Conservation (phyloP, 2,329 filamentous ascomycete genomes). For the Trichoderma breve region DNA sequence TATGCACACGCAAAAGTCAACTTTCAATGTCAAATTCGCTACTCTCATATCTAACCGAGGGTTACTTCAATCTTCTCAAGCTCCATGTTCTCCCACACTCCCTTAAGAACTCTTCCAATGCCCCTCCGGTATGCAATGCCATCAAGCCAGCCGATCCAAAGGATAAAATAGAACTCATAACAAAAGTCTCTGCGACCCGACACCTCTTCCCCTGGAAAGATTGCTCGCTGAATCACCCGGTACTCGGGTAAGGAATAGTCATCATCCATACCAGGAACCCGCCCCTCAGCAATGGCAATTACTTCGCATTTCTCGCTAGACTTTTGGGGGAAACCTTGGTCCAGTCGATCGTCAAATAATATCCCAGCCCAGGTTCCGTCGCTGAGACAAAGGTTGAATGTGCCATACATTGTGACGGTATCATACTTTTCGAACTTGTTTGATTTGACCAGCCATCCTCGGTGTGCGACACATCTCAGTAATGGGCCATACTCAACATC, state of each 20-base stretch:
- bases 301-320: not conserved
- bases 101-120: not conserved
- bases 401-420: not conserved
- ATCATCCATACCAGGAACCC: no score
- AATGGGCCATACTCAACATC: not conserved
- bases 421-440: not conserved
- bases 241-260: no score
- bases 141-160: not conserved
- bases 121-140: not conserved
- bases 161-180: not conserved
- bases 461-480: not conserved
- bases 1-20: no score
- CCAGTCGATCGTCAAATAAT: not conserved
- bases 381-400: not conserved
- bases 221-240: no score
- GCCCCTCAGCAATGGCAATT: not conserved
- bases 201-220: no score
- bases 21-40: no score
- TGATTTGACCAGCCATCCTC: not conserved
- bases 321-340: not conserved
- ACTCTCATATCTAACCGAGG: not conserved
- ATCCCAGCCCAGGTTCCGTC: not conserved
- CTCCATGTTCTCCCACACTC: not conserved
- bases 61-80: not conserved
- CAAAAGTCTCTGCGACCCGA: fast-evolving